Base-by-base conservation (phyloP, 1,284 basidiomycete genomes). In the Peniophora sp. region DNA sequence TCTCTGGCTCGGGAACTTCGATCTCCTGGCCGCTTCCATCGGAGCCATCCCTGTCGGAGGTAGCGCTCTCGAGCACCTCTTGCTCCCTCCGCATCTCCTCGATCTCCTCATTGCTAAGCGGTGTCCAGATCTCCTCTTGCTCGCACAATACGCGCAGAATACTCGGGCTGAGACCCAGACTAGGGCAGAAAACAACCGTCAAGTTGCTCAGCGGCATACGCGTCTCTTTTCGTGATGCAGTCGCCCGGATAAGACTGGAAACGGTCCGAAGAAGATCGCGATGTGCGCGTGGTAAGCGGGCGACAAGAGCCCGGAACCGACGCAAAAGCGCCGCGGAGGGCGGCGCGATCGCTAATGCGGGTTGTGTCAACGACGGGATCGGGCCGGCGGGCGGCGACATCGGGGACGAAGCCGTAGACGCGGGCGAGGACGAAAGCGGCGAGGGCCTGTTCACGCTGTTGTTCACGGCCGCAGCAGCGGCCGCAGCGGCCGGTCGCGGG, bases 201-300 rank as follows among this genome's bases (percentile, higher is more conserved):
- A 92, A 64, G 61, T 92, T 92, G 62, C 83, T 85, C 57, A 92
- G 62, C 1, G 88, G 87, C 89, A 92, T 92, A 71, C 88, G 89
- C 34, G 88, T 92, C 60, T 80, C 78, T 56, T 74, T 76, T 56
- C 75, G 73, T 50, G 69, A 71, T 0, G 84, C 79, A 2, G 87
- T 89, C 37, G 75, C 78, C 49, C 74, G 78, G 58, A 91, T 85
- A 39, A 91, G 70, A 52, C 90, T 85, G 14, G 79, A 74, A 22
- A 90, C 78, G 1, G 88, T 90, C 51, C 76, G 72, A 47, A 90
- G 68, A 27, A 91, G 68, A 60, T 89, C 86, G 27, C 79, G 74
- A 55, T 90, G 90, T 63, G 87, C 86, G 51, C 64, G 64, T 0
- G 88, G 88, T 0, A 91, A 70, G 48, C 76, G 75, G n/a, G 73